Evolutionary conservation across 2,329 filamentous ascomycete species (phyloP), one percentile per base, ranked within the genome.

Genomic region (Stemphylium vesicarium): DNA sequence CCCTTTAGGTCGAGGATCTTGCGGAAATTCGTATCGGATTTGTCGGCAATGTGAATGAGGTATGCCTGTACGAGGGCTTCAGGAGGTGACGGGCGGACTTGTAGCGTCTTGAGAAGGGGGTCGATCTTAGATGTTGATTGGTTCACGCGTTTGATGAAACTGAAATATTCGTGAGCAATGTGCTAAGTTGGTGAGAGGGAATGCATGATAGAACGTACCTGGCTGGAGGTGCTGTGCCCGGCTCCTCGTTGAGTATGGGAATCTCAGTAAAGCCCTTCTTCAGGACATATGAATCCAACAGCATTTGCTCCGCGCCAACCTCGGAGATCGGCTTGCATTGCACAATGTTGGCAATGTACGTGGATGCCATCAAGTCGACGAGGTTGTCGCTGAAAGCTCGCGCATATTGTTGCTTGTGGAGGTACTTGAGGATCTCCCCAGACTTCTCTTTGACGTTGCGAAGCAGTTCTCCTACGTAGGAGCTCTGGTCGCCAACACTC

Each of bases 1-100:
- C 95, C 95, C 76, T 99, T 99, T 60, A 99, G 84, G 45, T 99
- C 95, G 40, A 99, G 86, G 56, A 99, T 90, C 78, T 97, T 98
- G 72, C 88, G 88, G 84, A 99, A 99, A 78, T 99, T 99, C 68
- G 86, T 85, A 73, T 98, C 95, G 60, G 90, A 96, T 51, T 90
- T 88, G 80, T 99, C 95, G 63, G 87, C 92, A 62, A 99, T 95
- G 78, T 98, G 95, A 75, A 98, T 96, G 31, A 99, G 87, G 74
- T 99, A 99, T 31, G 95, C 95, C 78, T 98, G 94, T 0, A 99
- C 93, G 3, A 99, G 85, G 2, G 91, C 94, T 79, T 99, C 95
- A 0, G 94, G 90, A 0, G 95, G 95, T 4, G 90, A 91, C 2
- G 93, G 87, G 24, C 91, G 91, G 42, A 99, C 94, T 81, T 99